phyloP scores from a whole-genome alignment of 2,329 filamentous ascomycete genomes.

The Chaetomiaceae sp. region DNA sequence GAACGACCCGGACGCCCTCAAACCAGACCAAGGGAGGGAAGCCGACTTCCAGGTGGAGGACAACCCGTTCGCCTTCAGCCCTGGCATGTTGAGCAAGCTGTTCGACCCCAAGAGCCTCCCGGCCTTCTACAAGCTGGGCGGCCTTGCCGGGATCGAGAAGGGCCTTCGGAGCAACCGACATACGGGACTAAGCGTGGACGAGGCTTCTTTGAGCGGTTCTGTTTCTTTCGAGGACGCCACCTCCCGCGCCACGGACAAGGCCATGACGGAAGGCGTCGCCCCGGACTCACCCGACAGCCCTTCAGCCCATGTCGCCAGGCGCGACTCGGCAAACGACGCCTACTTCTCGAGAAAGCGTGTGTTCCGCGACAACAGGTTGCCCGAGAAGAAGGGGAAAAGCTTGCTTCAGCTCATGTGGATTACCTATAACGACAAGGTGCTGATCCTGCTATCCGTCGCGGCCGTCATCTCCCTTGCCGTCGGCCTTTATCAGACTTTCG shows the following conservation, averaged over 20 bases:
- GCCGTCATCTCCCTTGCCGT: slow-evolving; percentile 68
- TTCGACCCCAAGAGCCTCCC: slow-evolving; percentile 82
- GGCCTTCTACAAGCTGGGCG: slow-evolving; percentile 76
- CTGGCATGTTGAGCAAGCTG: slow-evolving; percentile 79
- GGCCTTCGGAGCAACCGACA: slow-evolving; percentile 68
- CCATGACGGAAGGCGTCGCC: slow-evolving; percentile 29
- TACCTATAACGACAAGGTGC: slow-evolving; percentile 76
- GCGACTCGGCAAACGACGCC: slow-evolving; percentile 26
- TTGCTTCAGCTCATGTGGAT: slow-evolving; percentile 72
- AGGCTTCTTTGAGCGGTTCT: slow-evolving; percentile 56
- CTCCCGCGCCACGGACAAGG: slow-evolving; percentile 20
- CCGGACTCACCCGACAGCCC: slow-evolving; percentile 13
- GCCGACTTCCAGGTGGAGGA: slow-evolving; percentile 67
- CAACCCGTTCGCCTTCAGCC: slow-evolving; percentile 80
- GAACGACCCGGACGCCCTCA: slow-evolving; percentile 62
- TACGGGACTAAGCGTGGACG: slow-evolving; percentile 71
- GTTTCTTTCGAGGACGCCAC: slow-evolving; percentile 69
- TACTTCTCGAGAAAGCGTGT: slow-evolving; percentile 64
- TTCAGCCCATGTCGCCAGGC: slow-evolving; percentile 3
- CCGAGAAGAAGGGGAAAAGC: slow-evolving; percentile 68
- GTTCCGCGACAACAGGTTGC: slow-evolving; percentile 65
- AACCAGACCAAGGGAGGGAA: slow-evolving; percentile 69
- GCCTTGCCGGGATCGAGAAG: slow-evolving; percentile 69
- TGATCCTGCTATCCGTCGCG: slow-evolving; percentile 64
- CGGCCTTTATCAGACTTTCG: slow-evolving; percentile 70